Percentiles rank a stretch among this genome's conserved stretches.
phyloP scores from a whole-genome alignment of 2,329 filamentous ascomycete genomes.

The Alternaria burnsii region DNA sequence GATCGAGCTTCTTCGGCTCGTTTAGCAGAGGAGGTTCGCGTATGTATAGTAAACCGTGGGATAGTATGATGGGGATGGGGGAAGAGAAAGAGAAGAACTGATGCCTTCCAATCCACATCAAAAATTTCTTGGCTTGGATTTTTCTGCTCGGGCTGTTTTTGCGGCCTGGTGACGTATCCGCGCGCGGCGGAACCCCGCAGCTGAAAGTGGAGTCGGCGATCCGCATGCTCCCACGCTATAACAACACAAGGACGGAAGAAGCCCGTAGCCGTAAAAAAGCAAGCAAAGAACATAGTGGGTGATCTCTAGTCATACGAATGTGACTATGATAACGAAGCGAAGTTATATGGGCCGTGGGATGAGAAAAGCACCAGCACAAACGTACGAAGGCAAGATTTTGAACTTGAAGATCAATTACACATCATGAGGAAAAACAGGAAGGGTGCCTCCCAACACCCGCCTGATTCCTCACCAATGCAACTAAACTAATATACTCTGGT shows the following conservation, averaged over 20 bases:
- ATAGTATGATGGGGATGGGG: neutral
- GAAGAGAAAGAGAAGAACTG: neutral
- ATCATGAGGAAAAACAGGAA: neutral
- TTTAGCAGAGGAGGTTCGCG: neutral
- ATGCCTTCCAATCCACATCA: neutral
- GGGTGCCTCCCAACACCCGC: conserved; percentile 28
- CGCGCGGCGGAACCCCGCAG: conserved; percentile 12
- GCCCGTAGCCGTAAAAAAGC: neutral
- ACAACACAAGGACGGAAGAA: neutral
- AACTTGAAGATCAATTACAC: conserved; percentile 9
- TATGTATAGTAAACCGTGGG: neutral
- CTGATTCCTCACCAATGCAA: conserved; percentile 3
- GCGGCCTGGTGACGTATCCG: conserved; percentile 12
- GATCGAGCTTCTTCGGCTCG: neutral
- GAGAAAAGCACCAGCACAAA: neutral
- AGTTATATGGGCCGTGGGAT: neutral
- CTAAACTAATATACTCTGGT: conserved; percentile 3
- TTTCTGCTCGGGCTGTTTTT: conserved; percentile 8
- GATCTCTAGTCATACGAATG: neutral
- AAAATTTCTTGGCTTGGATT: neutral
- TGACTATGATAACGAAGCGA: neutral
- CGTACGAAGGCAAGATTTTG: neutral
- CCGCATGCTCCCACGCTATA: conserved; percentile 3
- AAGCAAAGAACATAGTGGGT: neutral
- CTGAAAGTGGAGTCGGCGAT: conserved; percentile 11